phyloP scores from a whole-genome alignment of 2,329 filamentous ascomycete genomes.

The Ramularia collo-cygni region DNA sequence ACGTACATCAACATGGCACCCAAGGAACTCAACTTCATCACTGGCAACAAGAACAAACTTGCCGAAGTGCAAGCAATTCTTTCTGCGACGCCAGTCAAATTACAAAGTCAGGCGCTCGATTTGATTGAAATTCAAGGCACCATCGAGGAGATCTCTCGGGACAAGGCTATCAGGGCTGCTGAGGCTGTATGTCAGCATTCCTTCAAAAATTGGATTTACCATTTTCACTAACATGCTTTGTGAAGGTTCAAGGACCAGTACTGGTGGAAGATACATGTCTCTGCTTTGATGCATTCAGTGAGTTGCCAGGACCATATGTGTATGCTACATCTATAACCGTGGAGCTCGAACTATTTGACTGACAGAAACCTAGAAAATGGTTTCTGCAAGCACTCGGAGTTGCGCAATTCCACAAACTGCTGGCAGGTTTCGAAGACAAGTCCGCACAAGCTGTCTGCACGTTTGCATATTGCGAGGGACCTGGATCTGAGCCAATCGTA shows the following conservation, averaged over 20 bases:
- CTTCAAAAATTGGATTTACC: background rate
- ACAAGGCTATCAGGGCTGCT: constrained; percentile 80
- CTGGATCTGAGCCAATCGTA: constrained; percentile 72
- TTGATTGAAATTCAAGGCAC: constrained; percentile 86
- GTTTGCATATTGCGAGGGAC: constrained; percentile 84
- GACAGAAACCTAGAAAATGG: constrained; percentile 63
- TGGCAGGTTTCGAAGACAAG: constrained; percentile 84
- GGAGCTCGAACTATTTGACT: background rate
- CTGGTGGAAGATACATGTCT: constrained; percentile 94
- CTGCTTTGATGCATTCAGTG: constrained; percentile 82
- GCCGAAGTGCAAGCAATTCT: constrained; percentile 84
- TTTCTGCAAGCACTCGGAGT: constrained; percentile 81
- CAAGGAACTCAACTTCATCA: constrained; percentile 79
- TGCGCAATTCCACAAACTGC: constrained; percentile 78
- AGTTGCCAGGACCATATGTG: constrained; percentile 96
- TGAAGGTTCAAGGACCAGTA: constrained; percentile 73
- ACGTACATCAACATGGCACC: constrained; percentile 20
- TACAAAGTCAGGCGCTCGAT: constrained; percentile 70
- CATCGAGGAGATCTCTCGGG: constrained; percentile 81
- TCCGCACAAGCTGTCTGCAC: constrained; percentile 90
- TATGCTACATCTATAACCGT: constrained; percentile 39
- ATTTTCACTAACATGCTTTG: background rate
- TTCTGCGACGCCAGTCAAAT: constrained; percentile 57
- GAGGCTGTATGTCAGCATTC: constrained; percentile 51
- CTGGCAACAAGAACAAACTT: constrained; percentile 91